phyloP scores from a whole-genome alignment of 768 basidiomycete genomes.

The Boletus vermiculosoides region DNA sequence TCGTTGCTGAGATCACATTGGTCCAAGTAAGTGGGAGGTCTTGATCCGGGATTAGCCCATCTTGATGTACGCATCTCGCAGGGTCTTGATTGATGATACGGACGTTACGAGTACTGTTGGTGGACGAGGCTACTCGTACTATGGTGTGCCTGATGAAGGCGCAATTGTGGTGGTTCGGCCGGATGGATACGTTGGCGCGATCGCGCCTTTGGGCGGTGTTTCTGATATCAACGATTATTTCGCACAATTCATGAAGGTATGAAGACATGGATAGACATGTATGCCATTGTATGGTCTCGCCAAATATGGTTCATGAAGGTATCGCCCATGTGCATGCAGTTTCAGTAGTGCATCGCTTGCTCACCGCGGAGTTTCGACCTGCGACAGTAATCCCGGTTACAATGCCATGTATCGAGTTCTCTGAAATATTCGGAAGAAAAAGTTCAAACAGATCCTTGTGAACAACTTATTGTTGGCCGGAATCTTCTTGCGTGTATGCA shows the following conservation, averaged over 20 bases:
- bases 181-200: conserved; percentile 57
- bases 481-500: neutral
- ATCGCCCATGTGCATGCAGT: neutral
- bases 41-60: neutral
- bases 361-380: neutral
- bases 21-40: conserved; percentile 39
- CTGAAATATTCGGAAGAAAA: neutral
- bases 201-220: conserved; percentile 46
- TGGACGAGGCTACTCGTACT: conserved; percentile 55
- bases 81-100: conserved; percentile 59
- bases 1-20: conserved; percentile 38
- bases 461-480: neutral
- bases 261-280: neutral
- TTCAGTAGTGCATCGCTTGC: neutral
- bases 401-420: neutral
- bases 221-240: conserved; percentile 49
- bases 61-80: conserved; percentile 25
- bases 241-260: conserved; percentile 35
- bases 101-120: conserved; percentile 44
- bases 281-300: neutral
- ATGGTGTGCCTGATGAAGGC: conserved; percentile 40
- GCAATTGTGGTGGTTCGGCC: conserved; percentile 32
- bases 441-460: neutral
- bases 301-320: neutral
- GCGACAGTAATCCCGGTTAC: neutral